phyloP scores from a whole-genome alignment of 2,329 filamentous ascomycete species.

The Pyrenophora teres region DNA sequence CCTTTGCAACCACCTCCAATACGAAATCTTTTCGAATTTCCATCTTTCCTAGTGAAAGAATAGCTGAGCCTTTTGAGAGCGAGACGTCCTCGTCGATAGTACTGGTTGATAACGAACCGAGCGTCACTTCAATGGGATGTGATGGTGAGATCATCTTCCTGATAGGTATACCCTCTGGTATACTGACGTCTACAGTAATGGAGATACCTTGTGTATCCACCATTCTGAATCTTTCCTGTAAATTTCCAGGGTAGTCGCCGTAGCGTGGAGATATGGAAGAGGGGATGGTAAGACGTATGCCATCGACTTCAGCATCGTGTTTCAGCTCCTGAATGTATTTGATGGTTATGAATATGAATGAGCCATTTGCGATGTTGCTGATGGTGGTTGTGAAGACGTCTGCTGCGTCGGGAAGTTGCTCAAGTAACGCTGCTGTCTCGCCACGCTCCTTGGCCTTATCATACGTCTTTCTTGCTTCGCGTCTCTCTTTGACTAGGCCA shows the following conservation, averaged over 20 bases:
- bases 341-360: neutral
- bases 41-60: neutral
- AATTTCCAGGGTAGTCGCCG: neutral
- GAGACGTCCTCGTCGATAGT: neutral
- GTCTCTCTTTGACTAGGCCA: constrained; percentile 10
- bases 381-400: constrained; percentile 11
- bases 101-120: constrained; percentile 6
- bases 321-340: constrained; percentile 11
- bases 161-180: constrained; percentile 1
- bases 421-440: constrained; percentile 6
- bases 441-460: constrained; percentile 2
- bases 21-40: constrained; percentile 6
- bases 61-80: constrained; percentile 2
- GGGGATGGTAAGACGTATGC: constrained; percentile 7
- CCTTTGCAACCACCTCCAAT: constrained; percentile 8
- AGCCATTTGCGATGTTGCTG: neutral
- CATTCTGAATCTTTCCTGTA: neutral
- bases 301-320: constrained; percentile 11
- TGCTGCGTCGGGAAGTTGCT: constrained; percentile 6
- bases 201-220: neutral
- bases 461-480: constrained; percentile 8
- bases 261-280: constrained; percentile 3
- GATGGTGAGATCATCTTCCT: constrained; percentile 9
- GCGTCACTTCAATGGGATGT: constrained; percentile 8
- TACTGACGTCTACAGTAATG: constrained; percentile 8